A percentile compares a stretch with the other conserved stretches of the same genome.
These are phyloP conservation scores for Ambrosiella beaveri DNA, from an alignment of 2,329 filamentous ascomycete species.

Conservation along the genomic window DNA sequence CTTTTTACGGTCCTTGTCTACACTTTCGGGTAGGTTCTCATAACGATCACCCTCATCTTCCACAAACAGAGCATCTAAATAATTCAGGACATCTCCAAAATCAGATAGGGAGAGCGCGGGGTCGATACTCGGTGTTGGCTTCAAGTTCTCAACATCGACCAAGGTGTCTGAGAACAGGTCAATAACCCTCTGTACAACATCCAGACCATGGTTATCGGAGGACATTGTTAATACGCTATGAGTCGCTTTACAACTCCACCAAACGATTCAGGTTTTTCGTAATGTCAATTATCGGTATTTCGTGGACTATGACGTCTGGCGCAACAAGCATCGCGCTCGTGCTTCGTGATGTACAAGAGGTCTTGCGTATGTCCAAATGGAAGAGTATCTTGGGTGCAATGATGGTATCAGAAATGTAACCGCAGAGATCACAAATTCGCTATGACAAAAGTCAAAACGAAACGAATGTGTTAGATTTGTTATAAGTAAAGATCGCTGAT, in stretches of 20 bases:
- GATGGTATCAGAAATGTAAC: no score
- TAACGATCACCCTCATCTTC: constrained; percentile 16
- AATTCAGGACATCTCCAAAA: constrained; percentile 32
- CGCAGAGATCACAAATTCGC: no score
- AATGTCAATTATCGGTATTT: background rate
- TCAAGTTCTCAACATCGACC: constrained; percentile 38
- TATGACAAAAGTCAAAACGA: no score
- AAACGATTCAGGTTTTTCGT: background rate
- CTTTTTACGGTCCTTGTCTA: constrained; percentile 20
- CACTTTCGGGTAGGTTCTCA: constrained; percentile 18
- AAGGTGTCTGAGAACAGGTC: constrained; percentile 36
- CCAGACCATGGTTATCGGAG: background rate
- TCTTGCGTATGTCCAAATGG: background rate
- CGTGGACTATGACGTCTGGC: background rate
- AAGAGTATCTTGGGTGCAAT: no score
- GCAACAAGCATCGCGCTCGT: no score
- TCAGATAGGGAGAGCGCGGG: constrained; percentile 57
- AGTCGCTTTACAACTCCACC: background rate
- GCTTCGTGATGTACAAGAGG: no score
- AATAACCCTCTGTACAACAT: background rate
- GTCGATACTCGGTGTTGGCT: constrained; percentile 47
- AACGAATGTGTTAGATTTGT: no score
- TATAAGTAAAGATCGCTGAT: background rate
- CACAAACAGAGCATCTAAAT: constrained; percentile 26
- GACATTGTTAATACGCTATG: background rate